Evolutionary conservation across 108 stramenopile genomes (phyloP).

Genomic region (Asterionellopsis glacialis): DNA sequence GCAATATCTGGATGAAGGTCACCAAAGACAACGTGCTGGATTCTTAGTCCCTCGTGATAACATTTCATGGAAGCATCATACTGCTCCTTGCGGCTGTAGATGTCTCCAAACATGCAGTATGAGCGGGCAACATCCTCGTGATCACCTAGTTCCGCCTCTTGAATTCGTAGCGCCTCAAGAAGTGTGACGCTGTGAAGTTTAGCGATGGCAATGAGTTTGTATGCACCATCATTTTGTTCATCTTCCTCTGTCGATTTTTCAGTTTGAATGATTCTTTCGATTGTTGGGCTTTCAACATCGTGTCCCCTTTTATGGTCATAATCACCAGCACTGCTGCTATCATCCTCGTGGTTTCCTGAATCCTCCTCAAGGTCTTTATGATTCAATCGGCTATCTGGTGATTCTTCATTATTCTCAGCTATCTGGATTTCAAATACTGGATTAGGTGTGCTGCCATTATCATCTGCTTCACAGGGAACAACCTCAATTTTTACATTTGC

Average conservation of each 20-base stretch:
- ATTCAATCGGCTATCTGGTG: too few species aligned
- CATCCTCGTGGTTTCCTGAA: not conserved
- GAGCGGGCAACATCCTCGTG: conserved; percentile 23
- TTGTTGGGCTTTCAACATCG: not conserved
- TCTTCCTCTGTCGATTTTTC: not conserved
- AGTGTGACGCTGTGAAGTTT: not conserved
- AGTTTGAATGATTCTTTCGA: not conserved
- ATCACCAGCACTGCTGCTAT: not conserved
- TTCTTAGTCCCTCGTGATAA: conserved; percentile 45
- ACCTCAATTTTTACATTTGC: too few species aligned
- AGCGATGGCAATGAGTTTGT: not conserved
- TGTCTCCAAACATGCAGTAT: conserved; percentile 32
- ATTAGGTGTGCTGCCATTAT: too few species aligned
- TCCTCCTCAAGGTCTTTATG: too few species aligned
- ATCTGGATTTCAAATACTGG: too few species aligned
- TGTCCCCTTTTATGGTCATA: not conserved
- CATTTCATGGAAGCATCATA: conserved; percentile 47
- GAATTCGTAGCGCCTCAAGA: conserved; percentile 31
- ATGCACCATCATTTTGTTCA: not conserved
- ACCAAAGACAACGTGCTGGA: conserved; percentile 40
- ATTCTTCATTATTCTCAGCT: too few species aligned
- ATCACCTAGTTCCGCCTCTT: conserved; percentile 21
- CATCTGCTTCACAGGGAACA: too few species aligned
- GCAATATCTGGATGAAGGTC: conserved; percentile 51
- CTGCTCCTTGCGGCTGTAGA: conserved; percentile 22